Evolutionary conservation across 1,284 basidiomycete species (phyloP), one percentile per base, ranked within the genome.

Genomic region (Cryptococcus wingfieldii): DNA sequence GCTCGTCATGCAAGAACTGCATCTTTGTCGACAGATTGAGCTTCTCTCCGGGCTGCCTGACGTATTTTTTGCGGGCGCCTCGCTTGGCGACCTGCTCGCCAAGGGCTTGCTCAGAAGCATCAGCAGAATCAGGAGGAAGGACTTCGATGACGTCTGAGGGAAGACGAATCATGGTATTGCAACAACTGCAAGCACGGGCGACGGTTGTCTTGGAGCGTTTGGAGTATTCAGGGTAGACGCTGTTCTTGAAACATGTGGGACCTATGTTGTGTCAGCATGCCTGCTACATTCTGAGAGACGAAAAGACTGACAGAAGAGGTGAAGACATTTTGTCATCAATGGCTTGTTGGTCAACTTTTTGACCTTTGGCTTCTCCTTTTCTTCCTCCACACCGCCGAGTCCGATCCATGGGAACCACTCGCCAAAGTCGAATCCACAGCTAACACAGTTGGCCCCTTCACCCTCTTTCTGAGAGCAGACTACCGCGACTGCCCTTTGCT

Each of bases 261-360:
- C 74, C 74, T 75, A 44, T 62, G 16, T 12, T 19, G 1, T 23
- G 38, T n/a, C 16, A 43, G 28, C 31, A 37, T n/a, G 37, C 9
- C 12, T 7, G 6, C 23, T 23, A 38, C n/a, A 18, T 18, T 54
- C 18, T 38, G 27, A 48, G 18, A 27, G 14, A 12, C 13, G 9
- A 18, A 16, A 25, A 7, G 7, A 74, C 73, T 68, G 69, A 80
- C 93, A 97, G 75, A 90, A 94, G 34, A 98, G 80, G 75, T 98
- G 96, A 69, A 92, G 89, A 76, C 96, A 99, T 55, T 87, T 84
- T 7, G 96, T 97, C 67, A 99, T 76, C 48, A 96, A 77, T 1
- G 72, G 71, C 41, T 68, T 68, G 19, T 50, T 52, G 8, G 61
- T 43, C 46, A 64, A 53, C 50, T 68, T 69, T 51, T 69, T 72